Percentiles rank a stretch among this genome's conserved stretches.
phyloP scores from a whole-genome alignment of 2,329 filamentous ascomycete species.

The Colletotrichum scovillei region DNA sequence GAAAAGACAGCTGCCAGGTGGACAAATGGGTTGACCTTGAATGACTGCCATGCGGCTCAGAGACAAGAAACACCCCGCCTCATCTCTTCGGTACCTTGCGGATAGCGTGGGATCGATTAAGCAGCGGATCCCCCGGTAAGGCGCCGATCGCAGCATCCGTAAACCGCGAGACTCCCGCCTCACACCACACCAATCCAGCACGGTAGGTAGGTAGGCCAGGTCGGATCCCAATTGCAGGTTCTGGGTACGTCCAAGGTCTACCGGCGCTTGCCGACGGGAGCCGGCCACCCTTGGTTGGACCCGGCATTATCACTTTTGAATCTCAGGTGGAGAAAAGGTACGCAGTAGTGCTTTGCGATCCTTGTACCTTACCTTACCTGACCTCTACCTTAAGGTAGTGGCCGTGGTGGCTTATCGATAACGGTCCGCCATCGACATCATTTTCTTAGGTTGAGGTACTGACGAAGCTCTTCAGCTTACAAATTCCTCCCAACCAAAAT shows the following conservation, averaged over 20 bases:
- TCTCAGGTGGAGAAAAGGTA: background rate
- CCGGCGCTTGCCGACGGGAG: background rate
- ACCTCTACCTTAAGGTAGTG: background rate
- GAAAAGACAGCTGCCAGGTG: background rate
- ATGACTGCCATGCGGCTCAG: background rate
- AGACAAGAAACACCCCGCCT: background rate
- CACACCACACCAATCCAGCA: background rate
- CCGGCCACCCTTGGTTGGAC: background rate
- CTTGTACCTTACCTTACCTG: background rate
- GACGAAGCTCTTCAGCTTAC: background rate
- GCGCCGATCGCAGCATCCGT: background rate
- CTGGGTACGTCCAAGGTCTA: background rate
- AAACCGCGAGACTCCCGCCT: background rate
- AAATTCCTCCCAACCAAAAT: background rate
- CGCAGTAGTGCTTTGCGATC: background rate
- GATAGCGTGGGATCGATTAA: slow-evolving; percentile 5
- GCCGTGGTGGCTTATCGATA: slow-evolving; percentile 12
- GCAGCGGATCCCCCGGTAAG: background rate
- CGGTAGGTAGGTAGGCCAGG: no score
- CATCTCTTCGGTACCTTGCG: background rate
- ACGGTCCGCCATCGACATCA: background rate
- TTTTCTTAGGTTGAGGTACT: background rate
- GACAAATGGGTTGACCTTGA: slow-evolving; percentile 1
- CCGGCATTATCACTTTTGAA: background rate
- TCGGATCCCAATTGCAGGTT: background rate